Evolutionary conservation across 306 rosid species (phyloP), one percentile per base, ranked within the genome.

Genomic region (Citrullus amarus): DNA sequence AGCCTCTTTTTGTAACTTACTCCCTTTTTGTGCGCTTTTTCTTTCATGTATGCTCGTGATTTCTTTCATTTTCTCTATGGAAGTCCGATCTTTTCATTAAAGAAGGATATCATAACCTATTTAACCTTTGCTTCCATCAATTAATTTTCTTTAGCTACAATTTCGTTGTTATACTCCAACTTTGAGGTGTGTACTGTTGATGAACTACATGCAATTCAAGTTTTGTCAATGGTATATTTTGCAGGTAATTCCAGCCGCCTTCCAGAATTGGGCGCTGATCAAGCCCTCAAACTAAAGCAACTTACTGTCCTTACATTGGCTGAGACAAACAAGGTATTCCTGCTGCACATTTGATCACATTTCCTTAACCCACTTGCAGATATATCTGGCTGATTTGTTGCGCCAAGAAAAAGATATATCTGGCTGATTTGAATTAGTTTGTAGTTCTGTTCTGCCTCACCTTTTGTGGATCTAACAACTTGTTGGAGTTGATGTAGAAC

Each of bases 251-350:
- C 92, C 59, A 87, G 82, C 30, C 82, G 66, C 67, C 88, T 88
- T 77, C 97, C 89, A 5, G 90, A 88, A 50, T 83, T 95, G 88
- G 36, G 80, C 59, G 84, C 97, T 78, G 97, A 91, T 75, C 98
- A 95, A 84, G 85, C 85, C 82, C 90, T 95, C 61, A 95, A 95
- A 86, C 87, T 95, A 43, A 95, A 86, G 89, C 98, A 95, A 81
- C 96, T 95, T 75, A 95, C 98, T n/a, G 97, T 95, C 63, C 98
- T 95, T 80, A 92, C 98, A n/a, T 83, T 95, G 86, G 91, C 97
- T 4, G 97, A 91, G 88, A 89, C 91, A 14, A 76, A 88, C 89
- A 92, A 95, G 93, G 98, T 89, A 88, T 41, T 69, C 6, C 41
- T 61, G 74, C 76, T 61, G 16, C 57, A 16, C 57, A n/a, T 39